Base-by-base conservation (phyloP, 2,329 filamentous ascomycete genomes). In the Penicillium rolfsii region DNA sequence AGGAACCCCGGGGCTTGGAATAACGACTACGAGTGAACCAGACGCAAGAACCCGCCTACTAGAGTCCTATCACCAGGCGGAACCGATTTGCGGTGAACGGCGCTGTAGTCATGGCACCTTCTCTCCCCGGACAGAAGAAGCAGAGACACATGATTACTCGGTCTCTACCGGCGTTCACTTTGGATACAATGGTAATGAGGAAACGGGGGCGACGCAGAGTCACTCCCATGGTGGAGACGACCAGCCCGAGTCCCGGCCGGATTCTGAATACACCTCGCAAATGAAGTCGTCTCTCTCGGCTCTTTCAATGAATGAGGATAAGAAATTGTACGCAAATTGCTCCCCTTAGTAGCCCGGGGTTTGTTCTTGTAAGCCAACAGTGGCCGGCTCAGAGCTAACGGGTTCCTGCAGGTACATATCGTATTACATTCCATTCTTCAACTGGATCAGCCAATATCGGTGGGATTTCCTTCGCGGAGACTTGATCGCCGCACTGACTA, bases 361-460 rank as follows among this genome's bases (percentile, higher is more conserved):
- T 16, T 52, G n/a, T 43, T 12, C 40, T 41, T 43, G 55, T 24
- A 59, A 55, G 60, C 53, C 46, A 48, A 28, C 16, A 2, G n/a
- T n/a, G 26, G 40, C 16, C 2, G 30, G 36, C 30, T 12, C 14
- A 35, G 41, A 7, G 62, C 67, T 65, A 57, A 67, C 57, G 43
- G 52, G 33, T 35, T 36, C 22, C 38, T 55, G 16, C 62, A 93
- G 90, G 86, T 97, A 98, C 74, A 78, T 97, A 63, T 88, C 89
- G 4, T 98, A 99, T 80, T 99, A 99, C 74, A 82, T 99, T 49
- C 95, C 95, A 0, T 91, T 93, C 63, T 81, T 97, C 66, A 93
- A 89, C 65, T 99, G 95, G 95, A 89, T 96, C 64, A 84, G 83
- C 55, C 91, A 97, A 78, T 99, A 99, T 77, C 87, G 85, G 68